Conservation (phyloP, 2,329 filamentous ascomycete species). For the Phyllosticta citribraziliensis region DNA sequence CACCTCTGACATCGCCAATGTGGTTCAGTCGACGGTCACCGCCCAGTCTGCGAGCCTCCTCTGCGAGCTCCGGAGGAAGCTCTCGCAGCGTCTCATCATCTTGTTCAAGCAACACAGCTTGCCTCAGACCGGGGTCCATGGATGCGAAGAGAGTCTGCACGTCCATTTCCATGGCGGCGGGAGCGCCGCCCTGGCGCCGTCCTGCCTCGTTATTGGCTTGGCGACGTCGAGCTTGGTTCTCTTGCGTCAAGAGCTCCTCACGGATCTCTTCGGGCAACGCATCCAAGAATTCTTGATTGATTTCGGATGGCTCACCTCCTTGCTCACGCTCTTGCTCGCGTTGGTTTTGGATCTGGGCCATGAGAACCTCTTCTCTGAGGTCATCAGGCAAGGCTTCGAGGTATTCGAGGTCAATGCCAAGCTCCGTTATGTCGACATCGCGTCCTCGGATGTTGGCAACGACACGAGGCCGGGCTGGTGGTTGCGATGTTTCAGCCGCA, state of each 20-base stretch:
- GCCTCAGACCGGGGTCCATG: conserved; percentile 71
- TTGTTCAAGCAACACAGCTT: conserved; percentile 83
- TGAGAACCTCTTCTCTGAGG: conserved; percentile 89
- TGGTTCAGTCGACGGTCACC: conserved; percentile 46
- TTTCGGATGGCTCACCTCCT: conserved; percentile 69
- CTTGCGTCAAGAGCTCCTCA: conserved; percentile 81
- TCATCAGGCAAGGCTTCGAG: conserved; percentile 96
- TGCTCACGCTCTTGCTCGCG: conserved; percentile 56
- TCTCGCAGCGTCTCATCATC: conserved; percentile 78
- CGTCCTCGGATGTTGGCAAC: conserved; percentile 78
- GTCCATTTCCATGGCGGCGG: conserved; percentile 70
- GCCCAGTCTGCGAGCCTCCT: conserved; percentile 68
- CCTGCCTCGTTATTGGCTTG: conserved; percentile 75
- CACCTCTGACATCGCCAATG: conserved; percentile 17
- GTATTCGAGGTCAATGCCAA: conserved; percentile 92
- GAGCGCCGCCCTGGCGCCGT: conserved; percentile 44
- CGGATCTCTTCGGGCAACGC: conserved; percentile 85
- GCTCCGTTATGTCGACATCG: conserved; percentile 82
- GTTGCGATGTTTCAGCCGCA: conserved; percentile 32
- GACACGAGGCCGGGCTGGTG: conserved; percentile 43
- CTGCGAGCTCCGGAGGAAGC: conserved; percentile 74
- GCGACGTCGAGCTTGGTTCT: conserved; percentile 78
- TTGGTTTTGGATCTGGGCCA: conserved; percentile 75
- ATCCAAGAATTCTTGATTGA: conserved; percentile 88
- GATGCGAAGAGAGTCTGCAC: conserved; percentile 86